Evolutionary conservation across 140 eudicot genomes (phyloP), one percentile per base, ranked within the genome.

Genomic region (Senecio squalidus): DNA sequence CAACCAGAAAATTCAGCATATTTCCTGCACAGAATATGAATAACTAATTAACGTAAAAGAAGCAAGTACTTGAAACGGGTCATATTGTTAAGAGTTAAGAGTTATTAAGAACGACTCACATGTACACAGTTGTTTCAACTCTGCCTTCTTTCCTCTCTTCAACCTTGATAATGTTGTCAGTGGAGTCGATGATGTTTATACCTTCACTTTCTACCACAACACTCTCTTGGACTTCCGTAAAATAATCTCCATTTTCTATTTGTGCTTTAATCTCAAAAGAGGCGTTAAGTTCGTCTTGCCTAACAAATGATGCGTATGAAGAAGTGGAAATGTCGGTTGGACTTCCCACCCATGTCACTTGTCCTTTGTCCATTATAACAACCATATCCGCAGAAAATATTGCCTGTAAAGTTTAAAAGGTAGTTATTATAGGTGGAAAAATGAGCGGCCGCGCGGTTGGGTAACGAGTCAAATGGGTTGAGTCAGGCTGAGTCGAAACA

Each of bases 1-100:
- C 98, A 81, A 73, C 98, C 98, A 67, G 79, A 64, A 66, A 91
- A 91, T 40, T 78, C 84, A 71, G 96, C 98, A 81, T 91, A 91
- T 9, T 73, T 74, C 82, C 98, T 91, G 82, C 64, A 58, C 46
- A 63, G 60, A 34, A 61, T 57, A 50, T 55, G 49, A 61, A 65
- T 62, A 34, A n/a, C n/a, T n/a, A n/a, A n/a, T n/a, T n/a, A 36
- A 36, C 41, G 0, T 5, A 1, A 6, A 31, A 31, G 8, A 30
- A 30, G n/a, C n/a, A 30, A 30, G 8, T 0, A 4, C 4, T 1
- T 8, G 11, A 5, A 33, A 36, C 13, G 41, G 4, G 41, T 36
- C 41, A 36, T 8, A 9, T 14, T 0, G 6, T n/a, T n/a, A n/a
- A n/a, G n/a, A n/a, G n/a, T n/a, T n/a, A n/a, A n/a, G n/a, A n/a